Evolutionary conservation across 257 asterid genomes (phyloP).

Genomic region (Nicotiana otophora): DNA sequence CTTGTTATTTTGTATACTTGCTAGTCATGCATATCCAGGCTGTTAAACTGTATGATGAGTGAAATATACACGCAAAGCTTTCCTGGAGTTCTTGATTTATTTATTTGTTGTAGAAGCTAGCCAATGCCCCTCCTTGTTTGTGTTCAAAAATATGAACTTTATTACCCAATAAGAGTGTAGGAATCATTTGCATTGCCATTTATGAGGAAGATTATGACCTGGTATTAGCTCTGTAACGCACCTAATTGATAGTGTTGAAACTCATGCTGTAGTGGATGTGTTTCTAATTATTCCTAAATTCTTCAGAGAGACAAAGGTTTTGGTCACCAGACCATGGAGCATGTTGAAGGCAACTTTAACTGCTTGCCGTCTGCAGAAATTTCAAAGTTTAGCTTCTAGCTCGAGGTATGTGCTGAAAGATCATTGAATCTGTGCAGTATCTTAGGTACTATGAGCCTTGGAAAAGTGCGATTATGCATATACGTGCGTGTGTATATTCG

Average conservation of each 20-base stretch:
- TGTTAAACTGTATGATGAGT: not conserved
- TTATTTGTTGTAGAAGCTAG: not conserved
- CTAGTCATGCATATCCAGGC: slow-evolving; percentile 2
- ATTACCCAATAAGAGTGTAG: not conserved
- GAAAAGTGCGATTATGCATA: too few relatives aligned
- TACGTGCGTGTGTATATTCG: too few relatives aligned
- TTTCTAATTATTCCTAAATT: not conserved
- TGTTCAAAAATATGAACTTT: not conserved
- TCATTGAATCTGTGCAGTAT: not conserved
- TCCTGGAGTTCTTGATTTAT: not conserved
- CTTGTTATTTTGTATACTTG: not conserved
- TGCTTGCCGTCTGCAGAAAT: not conserved
- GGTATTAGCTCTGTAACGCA: not conserved
- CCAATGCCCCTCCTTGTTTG: not conserved
- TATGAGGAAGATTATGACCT: not conserved
- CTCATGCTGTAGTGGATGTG: too few relatives aligned
- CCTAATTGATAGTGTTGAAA: too few relatives aligned
- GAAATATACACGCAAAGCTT: not conserved
- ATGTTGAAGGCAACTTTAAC: not conserved
- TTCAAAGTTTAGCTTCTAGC: not conserved
- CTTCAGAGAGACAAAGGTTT: not conserved
- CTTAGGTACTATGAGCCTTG: not conserved
- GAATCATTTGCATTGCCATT: not conserved
- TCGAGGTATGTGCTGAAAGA: not conserved
- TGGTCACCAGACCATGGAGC: not conserved